These are phyloP conservation scores for Calonectria pauciramosa DNA, from an alignment of 2,329 filamentous ascomycete genomes.

Conservation along the genomic window DNA sequence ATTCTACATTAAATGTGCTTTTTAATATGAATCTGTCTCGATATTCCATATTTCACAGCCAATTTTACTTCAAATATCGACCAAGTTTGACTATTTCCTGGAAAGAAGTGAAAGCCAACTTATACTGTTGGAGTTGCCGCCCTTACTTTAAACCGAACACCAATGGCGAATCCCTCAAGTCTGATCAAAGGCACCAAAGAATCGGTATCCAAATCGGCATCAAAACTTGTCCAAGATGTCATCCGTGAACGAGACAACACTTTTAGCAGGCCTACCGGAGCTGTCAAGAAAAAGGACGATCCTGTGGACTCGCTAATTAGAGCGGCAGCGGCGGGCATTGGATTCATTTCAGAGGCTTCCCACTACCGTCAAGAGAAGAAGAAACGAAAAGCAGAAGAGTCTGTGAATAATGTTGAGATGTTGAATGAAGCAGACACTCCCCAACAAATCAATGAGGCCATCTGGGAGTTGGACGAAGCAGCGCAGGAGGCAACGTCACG, in stretches of 20 bases:
- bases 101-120: background rate
- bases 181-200: background rate
- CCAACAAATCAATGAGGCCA: background rate
- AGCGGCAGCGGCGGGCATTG: slow-evolving; percentile 16
- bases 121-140: background rate
- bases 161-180: background rate
- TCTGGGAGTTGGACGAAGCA: slow-evolving; percentile 11
- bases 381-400: background rate
- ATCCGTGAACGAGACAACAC: slow-evolving; percentile 4
- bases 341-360: slow-evolving; percentile 18
- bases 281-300: slow-evolving; percentile 1
- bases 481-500: background rate
- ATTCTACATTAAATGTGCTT: too few species aligned
- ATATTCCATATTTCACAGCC: background rate
- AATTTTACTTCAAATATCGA: background rate
- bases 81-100: background rate
- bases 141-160: background rate
- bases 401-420: background rate
- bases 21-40: background rate
- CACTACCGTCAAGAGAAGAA: slow-evolving; percentile 19
- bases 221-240: background rate
- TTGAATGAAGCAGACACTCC: background rate
- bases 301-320: slow-evolving; percentile 10
- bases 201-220: background rate
- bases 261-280: background rate